A percentile compares a stretch with the other conserved stretches of the same genome.
Evolutionary conservation across 106 monocot genomes (phyloP).

Genomic region (Dioscorea dumetorum): DNA sequence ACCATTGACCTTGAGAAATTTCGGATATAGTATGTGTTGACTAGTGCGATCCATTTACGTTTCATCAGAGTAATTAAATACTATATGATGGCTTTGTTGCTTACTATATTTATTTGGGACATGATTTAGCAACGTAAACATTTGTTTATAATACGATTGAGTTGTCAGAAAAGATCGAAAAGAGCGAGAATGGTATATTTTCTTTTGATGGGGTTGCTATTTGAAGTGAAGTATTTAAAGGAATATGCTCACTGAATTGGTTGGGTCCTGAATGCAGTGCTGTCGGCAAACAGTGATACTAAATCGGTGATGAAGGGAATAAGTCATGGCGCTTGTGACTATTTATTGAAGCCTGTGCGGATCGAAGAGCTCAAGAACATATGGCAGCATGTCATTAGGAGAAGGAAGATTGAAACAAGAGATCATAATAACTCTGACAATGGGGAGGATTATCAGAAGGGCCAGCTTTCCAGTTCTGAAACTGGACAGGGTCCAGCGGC

Average conservation of each 20-base stretch:
- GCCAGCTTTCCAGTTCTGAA: neutral
- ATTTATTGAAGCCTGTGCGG: conserved; percentile 61
- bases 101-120: no score
- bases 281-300: conserved; percentile 59
- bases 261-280: conserved; percentile 27
- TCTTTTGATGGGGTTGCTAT: no score
- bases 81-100: no score
- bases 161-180: conserved; percentile 10
- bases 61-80: no score
- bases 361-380: conserved; percentile 65
- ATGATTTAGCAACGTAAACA: no score
- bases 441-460: conserved; percentile 11
- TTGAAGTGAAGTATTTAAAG: neutral
- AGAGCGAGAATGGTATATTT: no score
- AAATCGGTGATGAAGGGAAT: conserved; percentile 69
- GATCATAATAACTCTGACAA: conserved; percentile 19
- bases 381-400: conserved; percentile 65
- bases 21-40: no score
- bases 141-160: no score
- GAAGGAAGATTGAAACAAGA: conserved; percentile 30
- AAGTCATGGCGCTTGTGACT: conserved; percentile 62
- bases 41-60: no score
- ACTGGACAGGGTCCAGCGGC: neutral
- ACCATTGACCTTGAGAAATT: no score
- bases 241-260: neutral